Evolutionary conservation across 2,329 filamentous ascomycete genomes (phyloP), one percentile per base, ranked within the genome.

Genomic region (Diaporthe citrichinensis): DNA sequence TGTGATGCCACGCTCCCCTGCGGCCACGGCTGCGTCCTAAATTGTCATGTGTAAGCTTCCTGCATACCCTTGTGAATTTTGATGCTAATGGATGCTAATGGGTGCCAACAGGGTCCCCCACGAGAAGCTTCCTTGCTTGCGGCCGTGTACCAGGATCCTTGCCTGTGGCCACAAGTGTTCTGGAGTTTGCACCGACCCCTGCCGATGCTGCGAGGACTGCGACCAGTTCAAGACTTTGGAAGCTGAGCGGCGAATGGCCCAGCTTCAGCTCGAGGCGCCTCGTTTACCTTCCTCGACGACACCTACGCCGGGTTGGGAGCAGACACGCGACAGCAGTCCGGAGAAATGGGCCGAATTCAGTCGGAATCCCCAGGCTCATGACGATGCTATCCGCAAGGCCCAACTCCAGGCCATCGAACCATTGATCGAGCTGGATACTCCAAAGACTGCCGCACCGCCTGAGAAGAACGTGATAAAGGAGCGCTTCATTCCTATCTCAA

Each of bases 11-110:
- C 80, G 88, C 67, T 81, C 0, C 76, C 80, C 1, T 92, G 91
- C 77, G 88, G 88, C 2, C 91, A 92, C 78, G 58, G 69, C 44
- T 92, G 91, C 79, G 80, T 80, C 4, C 78, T 89, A 3, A 83
- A 78, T 51, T 92, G 91, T 76, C 91, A 92, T 78, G 84, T 85
- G 87, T 88, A 81, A 82, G 84, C n/a, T 51, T 6, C 2, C 28
- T 86, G 59, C 17, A 23, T 36, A 15, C 8, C 10, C 5, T 28
- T 4, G 1, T 9, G 65, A 17, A 62, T 17, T 7, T 31, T 6
- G 6, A n/a, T 55, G 28, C 20, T 67, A 25, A 25, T 39, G 10
- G 6, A n/a, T 55, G 28, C 20, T 67, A 25, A 25, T 39, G 31
- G 15, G 20, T 59, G 15, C 4, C 23, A 23, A 55, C 61, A 81